Evolutionary conservation across 148 eudicot species (phyloP), one percentile per base, ranked within the genome.

Genomic region (Gaultheria prostrata): DNA sequence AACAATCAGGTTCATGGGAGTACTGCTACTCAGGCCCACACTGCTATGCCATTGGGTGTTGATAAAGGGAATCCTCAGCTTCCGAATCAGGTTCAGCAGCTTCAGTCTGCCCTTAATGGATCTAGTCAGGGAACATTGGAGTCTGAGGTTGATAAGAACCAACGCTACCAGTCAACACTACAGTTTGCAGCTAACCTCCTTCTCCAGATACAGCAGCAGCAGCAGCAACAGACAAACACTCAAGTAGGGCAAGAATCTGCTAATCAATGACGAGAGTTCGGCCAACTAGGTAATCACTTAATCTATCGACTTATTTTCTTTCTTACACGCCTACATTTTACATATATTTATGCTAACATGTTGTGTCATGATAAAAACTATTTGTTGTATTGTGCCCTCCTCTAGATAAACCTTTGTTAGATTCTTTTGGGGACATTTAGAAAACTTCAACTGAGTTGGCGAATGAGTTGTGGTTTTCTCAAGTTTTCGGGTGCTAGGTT

Each of bases 171-270:
- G 74, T 87, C 97, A 84, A 95, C 99, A 30, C 86, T 97, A 39
- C 91, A 95, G 59, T 92, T 95, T 88, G 99, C 99, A 56, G 97
- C 98, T 71, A 92, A 88, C 85, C 99, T 97, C 80, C 95, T 97
- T 18, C 82, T 87, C 15, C 94, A 94, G 88, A 88, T 97, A 86
- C 94, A 96, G 80, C 95, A 93, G 89, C 87, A 85, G 84, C 93
- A 90, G 79, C 90, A 63, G 70, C 91, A 87, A 59, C 88, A 89
- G 77, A 56, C 94, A 77, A 85, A 89, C 78, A 80, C 91, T 83
- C 92, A 93, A 80, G 70, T 76, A 76, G 95, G 87, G 45, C 90
- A 86, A 57, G 90, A 92, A 33, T 70, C 84, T 39, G 89, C 90
- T 79, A 90, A 87, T 91, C 92, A 89, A 61, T 92, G 91, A 85